Evolutionary conservation across 495 filamentous ascomycete species (phyloP), one percentile per base, ranked within the genome.

Genomic region (Astrothelium subdiscretum): DNA sequence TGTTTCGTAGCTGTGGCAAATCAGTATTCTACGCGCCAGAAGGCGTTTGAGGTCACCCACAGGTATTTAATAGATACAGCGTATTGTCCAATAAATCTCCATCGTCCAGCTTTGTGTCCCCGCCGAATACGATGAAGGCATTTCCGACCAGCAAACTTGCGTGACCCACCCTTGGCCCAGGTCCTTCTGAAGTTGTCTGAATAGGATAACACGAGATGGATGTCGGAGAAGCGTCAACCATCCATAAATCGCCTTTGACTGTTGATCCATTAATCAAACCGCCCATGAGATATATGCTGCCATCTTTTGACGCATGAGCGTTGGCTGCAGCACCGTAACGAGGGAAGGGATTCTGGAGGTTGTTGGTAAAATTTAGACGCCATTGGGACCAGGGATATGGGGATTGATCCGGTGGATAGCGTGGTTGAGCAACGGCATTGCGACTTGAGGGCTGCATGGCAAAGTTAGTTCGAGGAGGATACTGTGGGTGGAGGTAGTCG

Each of bases 101-200:
- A 65, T 97, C 92, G 65, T 97, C 91, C 68, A 95, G 85, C 75
- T 97, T 97, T 27, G 95, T 99, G 72, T 99, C 95, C 68, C 95
- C 95, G 29, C 95, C 95, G 72, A 96, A 99, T 15, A 99, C 94
- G 67, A 99, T 99, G 70, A 97, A 99, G 0, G 95, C 95, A 77
- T 99, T 99, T 26, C 95, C 95, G 38, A 97, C 95, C 8, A 99
- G 79, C 71, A 99, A 79, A 77, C 90, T 91, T 4, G 94, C 82
- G 78, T 99, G 95, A 12, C 95, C 95, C 38, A 99, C 95, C 77
- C 95, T 83, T 2, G 95, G 92, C 4, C 95, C 94, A 0, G 95
- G 95, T 0, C 95, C 92, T 71, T 99, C 94, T 24, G 89, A 87
- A 1, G 89, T 94, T 0, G 95, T 97, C 6, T 85, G 83, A 52